Evolutionary conservation across 352 stramenopile genomes (phyloP), one percentile per base, ranked within the genome.

Genomic region (Stramenopiles sp.): DNA sequence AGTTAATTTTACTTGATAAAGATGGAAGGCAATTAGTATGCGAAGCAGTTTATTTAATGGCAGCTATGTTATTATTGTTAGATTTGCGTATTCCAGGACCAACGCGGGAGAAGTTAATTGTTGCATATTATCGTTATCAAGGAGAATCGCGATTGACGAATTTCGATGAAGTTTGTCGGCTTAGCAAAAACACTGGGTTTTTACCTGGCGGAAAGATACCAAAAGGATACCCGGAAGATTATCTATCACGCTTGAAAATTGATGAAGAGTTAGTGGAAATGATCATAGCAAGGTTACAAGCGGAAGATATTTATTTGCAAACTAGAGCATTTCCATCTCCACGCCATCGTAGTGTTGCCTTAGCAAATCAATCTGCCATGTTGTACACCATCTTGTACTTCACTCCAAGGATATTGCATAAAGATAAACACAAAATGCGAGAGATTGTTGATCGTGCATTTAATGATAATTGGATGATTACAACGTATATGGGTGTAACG

Each of bases 351-450:
- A 95, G 89, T 43, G 96, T 89, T 27, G 88, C 92, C 31, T 86
- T 98, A 6, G 90, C 91, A 29, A 84, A 81, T 0, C 93, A 98
- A 80, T 92, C 93, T 29, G 95, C 89, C 23, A 95, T 97, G 90
- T 85, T 98, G 0, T 97, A 97, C 82, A 92, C 97, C 30, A 93
- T 97, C 74, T 80, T 98, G 32, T 97, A 93, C 83, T 97, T 98
- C 79, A 89, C 91, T 7, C 90, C 93, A 0, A 87, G 93, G 31
- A 93, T 95, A 79, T 78, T 97, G 23, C 79, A 82, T 29, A 80
- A 30, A 43, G 78, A 79, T n/a, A 27, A 27, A 27, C 6, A 80
- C 78, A 95, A 85, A 78, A 94, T 98, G 89, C 89, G 93, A 63
- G 92, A 96, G 83, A 94, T 97, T 78, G 92, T 97, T 0, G 93